Conservation (phyloP, 1,284 basidiomycete species). For the Cystobasidium slooffiae region DNA sequence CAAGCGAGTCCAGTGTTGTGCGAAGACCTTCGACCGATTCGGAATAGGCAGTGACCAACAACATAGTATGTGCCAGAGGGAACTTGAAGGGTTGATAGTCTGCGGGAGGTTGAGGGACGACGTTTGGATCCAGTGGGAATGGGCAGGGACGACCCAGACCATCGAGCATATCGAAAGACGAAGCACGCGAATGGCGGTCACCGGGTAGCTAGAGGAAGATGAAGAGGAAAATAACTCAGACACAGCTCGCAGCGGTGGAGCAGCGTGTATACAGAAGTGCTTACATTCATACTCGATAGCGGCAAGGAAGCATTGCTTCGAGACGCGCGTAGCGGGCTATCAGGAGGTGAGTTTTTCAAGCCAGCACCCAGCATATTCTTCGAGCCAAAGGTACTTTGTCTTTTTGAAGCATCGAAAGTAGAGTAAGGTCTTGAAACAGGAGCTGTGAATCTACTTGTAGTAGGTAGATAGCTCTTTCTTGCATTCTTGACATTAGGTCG, state of each 20-base stretch:
- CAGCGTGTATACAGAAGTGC: not conserved
- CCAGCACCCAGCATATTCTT: constrained; percentile 44
- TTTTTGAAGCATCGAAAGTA: constrained; percentile 60
- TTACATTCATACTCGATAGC: constrained; percentile 40
- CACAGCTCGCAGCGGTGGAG: not conserved
- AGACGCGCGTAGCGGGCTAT: constrained; percentile 75
- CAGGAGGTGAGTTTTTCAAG: constrained; percentile 67
- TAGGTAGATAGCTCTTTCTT: constrained; percentile 73
- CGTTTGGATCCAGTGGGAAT: constrained; percentile 80
- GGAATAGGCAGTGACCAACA: constrained; percentile 97
- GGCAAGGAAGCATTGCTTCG: constrained; percentile 79
- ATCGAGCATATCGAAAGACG: constrained; percentile 39
- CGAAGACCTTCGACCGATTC: constrained; percentile 95
- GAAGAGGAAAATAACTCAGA: not conserved
- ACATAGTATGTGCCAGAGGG: constrained; percentile 90
- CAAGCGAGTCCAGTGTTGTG: constrained; percentile 95
- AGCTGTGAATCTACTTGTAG: constrained; percentile 79
- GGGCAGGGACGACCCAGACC: constrained; percentile 66
- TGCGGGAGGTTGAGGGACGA: constrained; percentile 87
- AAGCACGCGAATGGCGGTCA: constrained; percentile 29
- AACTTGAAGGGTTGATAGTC: constrained; percentile 96
- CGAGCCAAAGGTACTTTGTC: constrained; percentile 28
- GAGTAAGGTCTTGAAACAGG: constrained; percentile 66
- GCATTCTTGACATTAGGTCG: constrained; percentile 79
- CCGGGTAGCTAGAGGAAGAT: not conserved